A percentile compares a stretch with the other conserved stretches of the same genome.
Evolutionary conservation across 495 filamentous ascomycete species (phyloP).

Genomic region (Filosporella fistucella): DNA sequence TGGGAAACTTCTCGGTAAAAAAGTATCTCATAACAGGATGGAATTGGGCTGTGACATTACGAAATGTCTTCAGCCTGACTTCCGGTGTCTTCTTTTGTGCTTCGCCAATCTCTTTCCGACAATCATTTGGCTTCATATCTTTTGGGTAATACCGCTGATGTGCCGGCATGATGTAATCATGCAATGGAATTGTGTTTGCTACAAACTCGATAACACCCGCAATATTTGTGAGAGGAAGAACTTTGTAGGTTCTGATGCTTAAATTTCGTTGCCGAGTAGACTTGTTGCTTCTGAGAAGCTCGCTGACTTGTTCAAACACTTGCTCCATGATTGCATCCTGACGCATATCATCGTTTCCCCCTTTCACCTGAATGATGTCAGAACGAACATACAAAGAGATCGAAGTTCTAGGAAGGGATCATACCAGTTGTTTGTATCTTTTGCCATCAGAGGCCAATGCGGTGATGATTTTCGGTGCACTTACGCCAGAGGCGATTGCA

Average conservation of each 20-base stretch:
- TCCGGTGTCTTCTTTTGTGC: slow-evolving; percentile 65
- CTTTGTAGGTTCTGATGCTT: slow-evolving; percentile 91
- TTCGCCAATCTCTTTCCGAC: slow-evolving; percentile 71
- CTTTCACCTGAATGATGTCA: slow-evolving; percentile 61
- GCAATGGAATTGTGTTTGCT: slow-evolving; percentile 80
- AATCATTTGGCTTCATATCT: slow-evolving; percentile 68
- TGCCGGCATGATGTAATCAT: slow-evolving; percentile 86
- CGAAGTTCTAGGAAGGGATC: slow-evolving; percentile 18
- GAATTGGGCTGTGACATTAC: slow-evolving; percentile 71
- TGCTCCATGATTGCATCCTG: slow-evolving; percentile 99
- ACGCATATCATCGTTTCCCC: slow-evolving; percentile 91
- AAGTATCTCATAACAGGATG: slow-evolving; percentile 95
- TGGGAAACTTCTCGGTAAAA: slow-evolving; percentile 90
- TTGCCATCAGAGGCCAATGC: slow-evolving; percentile 70
- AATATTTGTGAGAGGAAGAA: slow-evolving; percentile 75
- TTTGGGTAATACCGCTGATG: slow-evolving; percentile 83
- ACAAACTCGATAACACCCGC: slow-evolving; percentile 98
- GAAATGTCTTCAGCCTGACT: slow-evolving; percentile 66
- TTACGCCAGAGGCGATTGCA: slow-evolving; percentile 82
- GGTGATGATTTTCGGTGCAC: slow-evolving; percentile 86
- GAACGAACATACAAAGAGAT: slow-evolving; percentile 5
- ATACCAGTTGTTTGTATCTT: slow-evolving; percentile 78
- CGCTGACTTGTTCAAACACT: slow-evolving; percentile 93
- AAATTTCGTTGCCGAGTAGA: slow-evolving; percentile 85
- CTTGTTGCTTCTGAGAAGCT: slow-evolving; percentile 77